Evolutionary conservation across 441 rosid genomes (phyloP).

Genomic region (Dalechampia spathulata): DNA sequence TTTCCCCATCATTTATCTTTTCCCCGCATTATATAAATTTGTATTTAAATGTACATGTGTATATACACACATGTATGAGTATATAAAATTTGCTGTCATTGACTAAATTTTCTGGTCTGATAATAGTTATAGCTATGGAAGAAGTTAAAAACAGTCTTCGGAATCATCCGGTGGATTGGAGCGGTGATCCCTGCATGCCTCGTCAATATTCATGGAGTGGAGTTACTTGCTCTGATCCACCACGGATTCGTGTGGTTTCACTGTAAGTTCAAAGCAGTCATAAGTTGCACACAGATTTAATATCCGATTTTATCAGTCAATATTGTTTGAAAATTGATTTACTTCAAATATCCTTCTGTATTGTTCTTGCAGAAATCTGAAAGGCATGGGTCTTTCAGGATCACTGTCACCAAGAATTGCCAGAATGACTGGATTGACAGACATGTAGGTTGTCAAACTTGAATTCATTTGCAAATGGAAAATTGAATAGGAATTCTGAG

Average conservation of each 20-base stretch:
- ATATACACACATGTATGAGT: too few relatives aligned
- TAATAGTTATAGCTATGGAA: conserved; percentile 48
- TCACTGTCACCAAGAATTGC: conserved; percentile 47
- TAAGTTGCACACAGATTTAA: not conserved
- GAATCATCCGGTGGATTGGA: conserved; percentile 72
- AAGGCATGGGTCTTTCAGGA: conserved; percentile 65
- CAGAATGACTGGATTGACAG: conserved; percentile 61
- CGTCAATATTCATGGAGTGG: conserved; percentile 71
- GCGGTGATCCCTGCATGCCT: conserved; percentile 85
- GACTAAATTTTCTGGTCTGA: too few relatives aligned
- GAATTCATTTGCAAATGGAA: conserved; percentile 1
- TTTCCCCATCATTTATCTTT: too few relatives aligned
- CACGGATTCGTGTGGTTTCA: conserved; percentile 53
- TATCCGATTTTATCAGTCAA: conserved; percentile 3
- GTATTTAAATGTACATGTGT: too few relatives aligned
- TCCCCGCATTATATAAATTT: too few relatives aligned
- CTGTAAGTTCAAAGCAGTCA: conserved; percentile 47
- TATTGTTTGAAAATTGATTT: conserved; percentile 12
- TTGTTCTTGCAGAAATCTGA: conserved; percentile 57
- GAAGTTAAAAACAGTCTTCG: conserved; percentile 34
- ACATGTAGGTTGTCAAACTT: conserved; percentile 46
- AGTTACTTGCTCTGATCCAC: conserved; percentile 54
- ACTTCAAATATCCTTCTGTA: conserved; percentile 3
- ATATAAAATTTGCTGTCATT: too few relatives aligned
- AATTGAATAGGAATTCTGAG: conserved; percentile 1